Evolutionary conservation across 306 rosid species (phyloP).

Genomic region (Lupinus albus): DNA sequence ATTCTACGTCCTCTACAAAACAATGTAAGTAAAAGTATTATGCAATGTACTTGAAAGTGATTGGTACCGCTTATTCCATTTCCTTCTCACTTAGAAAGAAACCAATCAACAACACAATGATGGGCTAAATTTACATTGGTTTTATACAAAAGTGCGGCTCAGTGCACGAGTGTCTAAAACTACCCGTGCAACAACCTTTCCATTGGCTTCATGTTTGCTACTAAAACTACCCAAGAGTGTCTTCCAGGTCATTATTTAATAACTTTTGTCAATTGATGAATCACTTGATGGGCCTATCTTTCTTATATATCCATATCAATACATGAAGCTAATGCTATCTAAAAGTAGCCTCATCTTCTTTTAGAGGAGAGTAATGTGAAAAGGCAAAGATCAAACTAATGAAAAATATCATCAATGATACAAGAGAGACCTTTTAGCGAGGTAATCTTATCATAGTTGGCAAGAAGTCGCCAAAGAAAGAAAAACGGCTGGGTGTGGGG

Average conservation of each 20-base stretch:
- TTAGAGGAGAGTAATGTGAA: background rate
- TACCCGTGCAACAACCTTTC: no score
- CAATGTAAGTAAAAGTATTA: no score
- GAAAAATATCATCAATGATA: background rate
- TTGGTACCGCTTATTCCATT: background rate
- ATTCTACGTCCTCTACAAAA: no score
- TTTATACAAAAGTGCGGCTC: no score
- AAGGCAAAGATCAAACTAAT: background rate
- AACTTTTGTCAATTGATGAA: background rate
- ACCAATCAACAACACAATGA: background rate
- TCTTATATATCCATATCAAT: background rate
- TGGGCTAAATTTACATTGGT: no score
- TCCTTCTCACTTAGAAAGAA: background rate
- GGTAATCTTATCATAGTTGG: background rate
- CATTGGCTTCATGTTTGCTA: no score
- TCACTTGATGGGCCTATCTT: background rate
- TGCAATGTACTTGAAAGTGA: no score
- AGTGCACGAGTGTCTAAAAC: no score
- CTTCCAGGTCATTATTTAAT: background rate
- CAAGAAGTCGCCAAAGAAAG: background rate
- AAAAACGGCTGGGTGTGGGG: background rate
- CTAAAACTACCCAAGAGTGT: background rate
- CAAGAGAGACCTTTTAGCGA: background rate
- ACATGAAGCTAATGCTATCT: background rate
- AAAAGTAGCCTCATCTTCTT: background rate